phyloP scores from a whole-genome alignment of 129 eudicot genomes.

The Erigeron canadensis region DNA sequence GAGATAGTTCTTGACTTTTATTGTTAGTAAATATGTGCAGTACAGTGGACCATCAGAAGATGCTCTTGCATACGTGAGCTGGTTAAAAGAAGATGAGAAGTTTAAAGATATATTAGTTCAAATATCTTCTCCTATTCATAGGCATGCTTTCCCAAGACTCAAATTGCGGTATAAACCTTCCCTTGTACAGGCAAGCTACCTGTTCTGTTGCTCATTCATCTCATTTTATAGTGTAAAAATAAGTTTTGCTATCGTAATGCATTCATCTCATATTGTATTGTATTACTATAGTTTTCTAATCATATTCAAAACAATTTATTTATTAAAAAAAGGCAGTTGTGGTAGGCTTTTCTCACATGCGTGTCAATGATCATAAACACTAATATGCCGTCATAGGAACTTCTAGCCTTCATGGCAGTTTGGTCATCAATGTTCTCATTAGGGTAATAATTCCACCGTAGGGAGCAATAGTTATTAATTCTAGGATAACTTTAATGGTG shows the following conservation, averaged over 20 bases:
- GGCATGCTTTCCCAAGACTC: conserved; percentile 87
- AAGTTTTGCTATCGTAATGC: background rate
- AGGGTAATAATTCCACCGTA: too few relatives aligned
- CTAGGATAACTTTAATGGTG: too few relatives aligned
- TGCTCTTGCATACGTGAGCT: conserved; percentile 65
- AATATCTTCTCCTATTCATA: conserved; percentile 62
- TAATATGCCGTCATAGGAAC: too few relatives aligned
- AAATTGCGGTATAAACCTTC: conserved; percentile 97
- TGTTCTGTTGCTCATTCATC: conserved; percentile 23
- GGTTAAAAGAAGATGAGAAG: conserved; percentile 73
- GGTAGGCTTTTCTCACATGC: background rate
- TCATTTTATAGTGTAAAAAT: background rate
- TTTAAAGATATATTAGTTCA: conserved; percentile 78
- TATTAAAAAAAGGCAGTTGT: background rate
- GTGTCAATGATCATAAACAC: too few relatives aligned
- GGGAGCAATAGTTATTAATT: too few relatives aligned
- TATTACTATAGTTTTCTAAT: too few relatives aligned
- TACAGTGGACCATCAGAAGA: conserved; percentile 94
- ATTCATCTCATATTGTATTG: background rate
- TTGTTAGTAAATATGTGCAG: conserved; percentile 49
- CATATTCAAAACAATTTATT: background rate
- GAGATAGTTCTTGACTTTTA: conserved; percentile 21
- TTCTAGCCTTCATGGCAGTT: too few relatives aligned
- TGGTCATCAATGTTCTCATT: too few relatives aligned
- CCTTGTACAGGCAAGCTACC: conserved; percentile 83